phyloP scores from a whole-genome alignment of 2,329 filamentous ascomycete genomes.

The Microsporum ferrugineum region DNA sequence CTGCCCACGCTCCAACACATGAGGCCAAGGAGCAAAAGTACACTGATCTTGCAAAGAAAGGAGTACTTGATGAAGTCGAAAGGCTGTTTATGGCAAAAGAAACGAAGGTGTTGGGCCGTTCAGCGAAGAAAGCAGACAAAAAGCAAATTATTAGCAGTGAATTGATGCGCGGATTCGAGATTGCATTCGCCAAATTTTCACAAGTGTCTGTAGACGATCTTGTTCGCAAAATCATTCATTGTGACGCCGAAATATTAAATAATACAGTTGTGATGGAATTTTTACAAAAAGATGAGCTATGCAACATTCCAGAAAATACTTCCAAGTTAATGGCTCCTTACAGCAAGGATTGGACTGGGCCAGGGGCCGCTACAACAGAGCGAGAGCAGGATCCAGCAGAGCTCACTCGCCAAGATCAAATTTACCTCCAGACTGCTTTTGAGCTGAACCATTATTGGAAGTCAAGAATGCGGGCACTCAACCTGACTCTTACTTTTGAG shows the following conservation, averaged over 20 bases:
- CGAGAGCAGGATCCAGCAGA: constrained; percentile 80
- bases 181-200: constrained; percentile 90
- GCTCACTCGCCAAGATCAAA: constrained; percentile 87
- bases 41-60: constrained; percentile 80
- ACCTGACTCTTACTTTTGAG: constrained; percentile 73
- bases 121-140: constrained; percentile 75
- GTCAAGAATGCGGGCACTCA: constrained; percentile 83
- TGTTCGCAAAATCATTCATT: constrained; percentile 88
- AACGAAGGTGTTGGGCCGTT: constrained; percentile 65
- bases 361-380: constrained; percentile 62
- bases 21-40: constrained; percentile 94
- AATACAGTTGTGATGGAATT: constrained; percentile 95
- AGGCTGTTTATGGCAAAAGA: constrained; percentile 97
- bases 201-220: constrained; percentile 70
- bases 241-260: constrained; percentile 76
- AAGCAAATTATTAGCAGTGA: constrained; percentile 93
- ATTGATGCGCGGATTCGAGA: constrained; percentile 81
- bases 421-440: constrained; percentile 84
- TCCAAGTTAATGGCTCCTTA: constrained; percentile 89
- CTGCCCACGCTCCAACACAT: constrained; percentile 69
- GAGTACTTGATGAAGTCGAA: constrained; percentile 94
- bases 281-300: constrained; percentile 81
- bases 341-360: constrained; percentile 89
- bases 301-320: constrained; percentile 81
- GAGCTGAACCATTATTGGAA: constrained; percentile 99